Conservation (phyloP, 202 grass and related monocot genomes). For the Dendrocalamus latiflorus region DNA sequence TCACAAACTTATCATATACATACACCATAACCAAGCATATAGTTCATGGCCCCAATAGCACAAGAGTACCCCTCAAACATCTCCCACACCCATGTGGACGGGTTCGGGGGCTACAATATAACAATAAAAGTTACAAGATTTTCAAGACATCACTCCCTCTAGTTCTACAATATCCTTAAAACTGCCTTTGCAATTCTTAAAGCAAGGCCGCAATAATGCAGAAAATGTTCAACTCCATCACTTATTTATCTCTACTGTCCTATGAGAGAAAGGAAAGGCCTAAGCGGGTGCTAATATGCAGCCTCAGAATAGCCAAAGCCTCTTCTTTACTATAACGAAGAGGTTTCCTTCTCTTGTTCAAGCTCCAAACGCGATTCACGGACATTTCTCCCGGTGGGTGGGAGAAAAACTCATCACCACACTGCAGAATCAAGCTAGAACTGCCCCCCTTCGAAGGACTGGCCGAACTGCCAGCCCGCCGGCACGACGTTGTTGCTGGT, state of each 20-base stretch:
- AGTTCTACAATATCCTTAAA: neutral
- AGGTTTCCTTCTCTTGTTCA: constrained; percentile 31
- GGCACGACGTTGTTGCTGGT: constrained; percentile 57
- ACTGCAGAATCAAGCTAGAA: constrained; percentile 33
- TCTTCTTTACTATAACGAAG: constrained; percentile 40
- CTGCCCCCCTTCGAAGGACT: constrained; percentile 70
- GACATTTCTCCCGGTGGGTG: neutral
- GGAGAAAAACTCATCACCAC: neutral
- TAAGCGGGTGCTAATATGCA: constrained; percentile 76
- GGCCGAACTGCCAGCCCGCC: constrained; percentile 66
- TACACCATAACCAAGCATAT: constrained; percentile 23
- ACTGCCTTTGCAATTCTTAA: constrained; percentile 11
- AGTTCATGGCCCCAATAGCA: constrained; percentile 21
- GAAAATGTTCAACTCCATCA: neutral
- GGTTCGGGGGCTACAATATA: constrained; percentile 22
- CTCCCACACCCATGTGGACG: constrained; percentile 26
- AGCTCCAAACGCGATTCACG: neutral
- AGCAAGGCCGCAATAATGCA: neutral
- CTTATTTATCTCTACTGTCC: constrained; percentile 22
- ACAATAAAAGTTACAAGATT: constrained; percentile 26
- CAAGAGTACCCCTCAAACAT: constrained; percentile 26
- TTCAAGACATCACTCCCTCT: neutral
- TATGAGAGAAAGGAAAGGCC: constrained; percentile 48
- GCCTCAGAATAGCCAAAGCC: constrained; percentile 58
- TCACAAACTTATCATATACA: constrained; percentile 3